These are phyloP conservation scores for Pseudonitzschia pungens DNA, from an alignment of 108 stramenopile species.

Conservation along the genomic window DNA sequence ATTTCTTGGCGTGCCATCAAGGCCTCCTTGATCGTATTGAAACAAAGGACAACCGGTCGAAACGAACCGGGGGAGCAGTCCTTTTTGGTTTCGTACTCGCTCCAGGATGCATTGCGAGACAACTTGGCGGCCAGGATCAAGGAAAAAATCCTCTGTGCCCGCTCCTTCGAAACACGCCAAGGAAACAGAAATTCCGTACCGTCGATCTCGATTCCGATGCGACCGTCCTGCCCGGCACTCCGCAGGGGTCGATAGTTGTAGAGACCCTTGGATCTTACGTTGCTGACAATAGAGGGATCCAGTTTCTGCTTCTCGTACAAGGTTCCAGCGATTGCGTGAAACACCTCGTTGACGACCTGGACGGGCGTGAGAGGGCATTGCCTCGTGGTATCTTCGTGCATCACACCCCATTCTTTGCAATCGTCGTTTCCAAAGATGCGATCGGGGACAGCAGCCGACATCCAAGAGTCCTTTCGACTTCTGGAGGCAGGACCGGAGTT, in stretches of 20 bases:
- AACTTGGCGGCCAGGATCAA: conserved; percentile 55
- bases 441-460: background rate
- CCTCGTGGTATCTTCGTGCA: background rate
- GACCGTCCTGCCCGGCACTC: conserved; percentile 37
- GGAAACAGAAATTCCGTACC: conserved; percentile 44
- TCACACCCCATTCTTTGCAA: conserved; percentile 9
- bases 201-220: conserved; percentile 79
- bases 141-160: conserved; percentile 47
- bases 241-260: conserved; percentile 58
- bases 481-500: background rate
- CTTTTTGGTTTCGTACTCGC: conserved; percentile 29
- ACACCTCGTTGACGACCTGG: conserved; percentile 56
- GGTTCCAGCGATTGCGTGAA: conserved; percentile 58
- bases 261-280: conserved; percentile 56
- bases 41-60: conserved; percentile 55
- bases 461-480: background rate
- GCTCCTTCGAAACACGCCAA: conserved; percentile 20
- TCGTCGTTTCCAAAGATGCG: background rate
- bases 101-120: conserved; percentile 25
- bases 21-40: conserved; percentile 66
- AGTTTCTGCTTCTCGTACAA: conserved; percentile 47
- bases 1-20: conserved; percentile 58
- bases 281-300: conserved; percentile 59
- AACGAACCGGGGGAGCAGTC: background rate
- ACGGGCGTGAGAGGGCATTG: conserved; percentile 50